A percentile compares a stretch with the other conserved stretches of the same genome.
phyloP scores from a whole-genome alignment of 768 basidiomycete species.

The Baorangia bicolor region DNA sequence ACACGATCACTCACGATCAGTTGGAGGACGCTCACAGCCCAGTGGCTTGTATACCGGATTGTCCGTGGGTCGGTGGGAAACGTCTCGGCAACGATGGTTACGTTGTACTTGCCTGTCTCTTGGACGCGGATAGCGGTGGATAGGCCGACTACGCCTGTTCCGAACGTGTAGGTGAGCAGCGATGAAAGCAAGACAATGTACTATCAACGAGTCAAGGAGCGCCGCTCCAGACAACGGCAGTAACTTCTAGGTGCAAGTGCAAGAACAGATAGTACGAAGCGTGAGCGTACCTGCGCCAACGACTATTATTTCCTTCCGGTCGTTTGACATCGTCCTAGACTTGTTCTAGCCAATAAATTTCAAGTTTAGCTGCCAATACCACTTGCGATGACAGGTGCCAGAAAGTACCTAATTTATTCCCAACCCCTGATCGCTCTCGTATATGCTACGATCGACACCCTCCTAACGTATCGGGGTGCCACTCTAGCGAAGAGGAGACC shows the following conservation, averaged over 20 bases:
- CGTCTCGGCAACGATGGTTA: constrained; percentile 68
- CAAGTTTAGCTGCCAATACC: constrained; percentile 11
- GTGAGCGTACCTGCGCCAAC: constrained; percentile 39
- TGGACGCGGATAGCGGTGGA: constrained; percentile 74
- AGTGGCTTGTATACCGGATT: constrained; percentile 76
- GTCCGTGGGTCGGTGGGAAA: constrained; percentile 71
- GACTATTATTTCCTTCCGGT: constrained; percentile 34
- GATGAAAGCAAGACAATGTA: not conserved
- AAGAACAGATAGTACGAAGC: not conserved
- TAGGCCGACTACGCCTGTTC: constrained; percentile 71
- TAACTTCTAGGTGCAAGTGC: not conserved
- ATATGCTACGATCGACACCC: too few species aligned
- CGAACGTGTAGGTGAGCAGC: not conserved
- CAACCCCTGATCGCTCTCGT: not conserved
- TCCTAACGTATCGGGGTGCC: too few species aligned
- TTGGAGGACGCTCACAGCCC: constrained; percentile 59
- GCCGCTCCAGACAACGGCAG: not conserved
- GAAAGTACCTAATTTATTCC: not conserved
- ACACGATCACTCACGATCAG: not conserved
- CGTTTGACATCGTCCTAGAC: constrained; percentile 11
- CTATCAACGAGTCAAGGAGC: not conserved
- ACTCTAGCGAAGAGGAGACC: too few species aligned
- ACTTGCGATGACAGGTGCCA: too few species aligned
- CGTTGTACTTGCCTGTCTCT: constrained; percentile 57
- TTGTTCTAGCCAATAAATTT: constrained; percentile 2